Evolutionary conservation across 2,329 filamentous ascomycete genomes (phyloP).

Genomic region (Fusarium fujikuroi): DNA sequence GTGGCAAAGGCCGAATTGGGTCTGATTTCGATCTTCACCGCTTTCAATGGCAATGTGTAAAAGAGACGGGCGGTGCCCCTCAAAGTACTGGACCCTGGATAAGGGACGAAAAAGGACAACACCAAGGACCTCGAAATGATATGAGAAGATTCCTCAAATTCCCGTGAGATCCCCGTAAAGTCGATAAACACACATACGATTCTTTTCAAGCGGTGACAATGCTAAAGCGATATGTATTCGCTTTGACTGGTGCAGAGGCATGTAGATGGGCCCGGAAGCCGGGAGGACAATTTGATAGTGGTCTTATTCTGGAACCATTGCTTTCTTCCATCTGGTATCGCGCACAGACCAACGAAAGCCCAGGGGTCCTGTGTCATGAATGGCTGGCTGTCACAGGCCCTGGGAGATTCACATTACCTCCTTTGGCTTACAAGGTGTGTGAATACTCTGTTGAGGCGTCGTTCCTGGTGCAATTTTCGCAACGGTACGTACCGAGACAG

Average conservation of each 20-base stretch:
- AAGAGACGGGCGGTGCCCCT: conserved; percentile 7
- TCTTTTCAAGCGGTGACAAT: conserved; percentile 31
- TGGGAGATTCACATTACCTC: conserved; percentile 37
- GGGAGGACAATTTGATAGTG: conserved; percentile 47
- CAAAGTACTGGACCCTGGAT: conserved; percentile 11
- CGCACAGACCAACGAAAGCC: conserved; percentile 22
- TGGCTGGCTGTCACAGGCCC: conserved; percentile 26
- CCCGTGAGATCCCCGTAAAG: conserved; percentile 35
- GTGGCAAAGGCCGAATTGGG: conserved; percentile 14
- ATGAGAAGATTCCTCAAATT: conserved; percentile 40
- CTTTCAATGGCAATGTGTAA: conserved; percentile 19
- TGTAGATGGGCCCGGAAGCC: conserved; percentile 46
- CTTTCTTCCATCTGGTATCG: conserved; percentile 36
- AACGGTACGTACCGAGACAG: conserved; percentile 20
- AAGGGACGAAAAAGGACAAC: conserved; percentile 9
- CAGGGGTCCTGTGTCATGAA: conserved; percentile 35
- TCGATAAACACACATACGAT: conserved; percentile 30
- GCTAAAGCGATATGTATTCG: conserved; percentile 4
- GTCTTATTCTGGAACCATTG: conserved; percentile 52
- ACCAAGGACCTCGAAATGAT: conserved; percentile 32
- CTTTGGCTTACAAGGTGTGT: conserved; percentile 14
- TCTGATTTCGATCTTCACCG: conserved; percentile 36
- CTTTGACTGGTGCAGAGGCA: conserved; percentile 27
- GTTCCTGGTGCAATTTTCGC: conserved; percentile 17
- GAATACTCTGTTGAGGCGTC: conserved; percentile 11